Percentiles rank a stretch among this genome's conserved stretches.
phyloP scores from a whole-genome alignment of 352 stramenopile species.

The Bremia lactucae region DNA sequence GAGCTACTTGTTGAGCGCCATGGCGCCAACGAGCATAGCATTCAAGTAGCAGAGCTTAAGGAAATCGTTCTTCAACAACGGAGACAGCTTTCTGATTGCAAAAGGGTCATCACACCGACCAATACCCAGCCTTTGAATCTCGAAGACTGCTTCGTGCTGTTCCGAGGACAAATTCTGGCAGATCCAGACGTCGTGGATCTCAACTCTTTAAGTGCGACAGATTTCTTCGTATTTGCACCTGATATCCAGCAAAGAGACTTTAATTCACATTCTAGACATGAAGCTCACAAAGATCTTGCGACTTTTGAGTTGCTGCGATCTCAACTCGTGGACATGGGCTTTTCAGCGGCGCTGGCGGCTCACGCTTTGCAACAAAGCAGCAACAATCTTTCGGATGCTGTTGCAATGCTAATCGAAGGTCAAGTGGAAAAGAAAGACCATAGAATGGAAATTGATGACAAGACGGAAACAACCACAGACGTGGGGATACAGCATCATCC shows the following conservation, averaged over 20 bases:
- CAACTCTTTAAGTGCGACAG: constrained; percentile 28
- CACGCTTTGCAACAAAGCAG: constrained; percentile 18
- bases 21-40: constrained; percentile 21
- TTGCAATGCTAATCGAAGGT: constrained; percentile 26
- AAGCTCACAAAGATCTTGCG: constrained; percentile 8
- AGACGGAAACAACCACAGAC: neutral
- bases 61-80: constrained; percentile 27
- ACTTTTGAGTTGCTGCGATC: constrained; percentile 6
- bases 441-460: neutral
- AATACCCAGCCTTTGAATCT: constrained; percentile 4
- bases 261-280: constrained; percentile 1
- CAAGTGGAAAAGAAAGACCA: neutral
- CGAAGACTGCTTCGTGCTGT: constrained; percentile 33
- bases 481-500: neutral
- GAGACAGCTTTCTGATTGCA: constrained; percentile 2
- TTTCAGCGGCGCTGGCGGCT: constrained; percentile 18
- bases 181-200: constrained; percentile 52
- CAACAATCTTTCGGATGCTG: constrained; percentile 28
- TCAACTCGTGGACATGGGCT: constrained; percentile 65
- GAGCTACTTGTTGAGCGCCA: constrained; percentile 44
- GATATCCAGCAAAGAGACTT: constrained; percentile 8
- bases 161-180: constrained; percentile 42
- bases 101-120: neutral
- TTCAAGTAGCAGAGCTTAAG: constrained; percentile 47
- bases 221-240: constrained; percentile 63